phyloP scores from a whole-genome alignment of 2,329 filamentous ascomycete species.

The Beauveria australis region DNA sequence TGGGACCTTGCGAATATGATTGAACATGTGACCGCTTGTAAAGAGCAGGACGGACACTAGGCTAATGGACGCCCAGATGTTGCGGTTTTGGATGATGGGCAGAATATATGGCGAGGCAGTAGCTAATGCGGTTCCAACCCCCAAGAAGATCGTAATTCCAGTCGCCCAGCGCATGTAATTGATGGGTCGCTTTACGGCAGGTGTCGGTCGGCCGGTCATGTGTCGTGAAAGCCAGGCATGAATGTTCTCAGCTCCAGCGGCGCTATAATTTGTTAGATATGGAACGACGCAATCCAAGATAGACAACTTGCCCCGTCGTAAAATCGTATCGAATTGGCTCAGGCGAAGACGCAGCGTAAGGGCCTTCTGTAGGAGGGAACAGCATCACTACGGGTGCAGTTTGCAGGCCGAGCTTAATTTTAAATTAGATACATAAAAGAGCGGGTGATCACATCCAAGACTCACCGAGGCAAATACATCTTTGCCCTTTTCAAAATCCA shows the following conservation, averaged over 20 bases:
- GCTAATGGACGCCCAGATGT: constrained; percentile 86
- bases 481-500: constrained; percentile 84
- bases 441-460: neutral
- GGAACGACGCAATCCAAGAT: neutral
- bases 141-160: constrained; percentile 60
- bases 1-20: constrained; percentile 91
- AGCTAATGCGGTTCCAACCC: constrained; percentile 56
- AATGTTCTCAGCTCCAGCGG: constrained; percentile 67
- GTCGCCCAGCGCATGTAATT: constrained; percentile 74
- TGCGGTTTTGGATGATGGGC: constrained; percentile 80
- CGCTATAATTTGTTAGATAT: constrained; percentile 35
- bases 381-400: constrained; percentile 85
- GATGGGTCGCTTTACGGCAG: constrained; percentile 71
- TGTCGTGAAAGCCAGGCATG: constrained; percentile 73
- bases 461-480: constrained; percentile 78
- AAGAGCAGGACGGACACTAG: constrained; percentile 86
- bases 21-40: constrained; percentile 98
- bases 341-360: constrained; percentile 60
- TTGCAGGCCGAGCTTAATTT: constrained; percentile 72
- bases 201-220: constrained; percentile 69
- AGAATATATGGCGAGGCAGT: constrained; percentile 72
- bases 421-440: neutral
- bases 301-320: constrained; percentile 55
- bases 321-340: constrained; percentile 81
- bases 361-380: constrained; percentile 78